Evolutionary conservation across 345 rosid species (phyloP).

Genomic region (Rubroshorea leprosula): DNA sequence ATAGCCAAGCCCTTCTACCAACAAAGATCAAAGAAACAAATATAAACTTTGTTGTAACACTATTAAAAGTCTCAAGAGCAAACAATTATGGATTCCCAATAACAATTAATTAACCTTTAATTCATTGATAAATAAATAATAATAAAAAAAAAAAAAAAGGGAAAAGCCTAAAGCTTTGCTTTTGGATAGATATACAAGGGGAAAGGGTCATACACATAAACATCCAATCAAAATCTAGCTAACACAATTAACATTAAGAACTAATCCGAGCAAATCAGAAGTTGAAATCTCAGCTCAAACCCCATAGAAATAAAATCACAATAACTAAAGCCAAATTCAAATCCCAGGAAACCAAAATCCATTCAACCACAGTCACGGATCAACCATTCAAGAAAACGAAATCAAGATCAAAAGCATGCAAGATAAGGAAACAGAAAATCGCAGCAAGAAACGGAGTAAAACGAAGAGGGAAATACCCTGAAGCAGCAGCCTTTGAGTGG

Average conservation of each 20-base stretch:
- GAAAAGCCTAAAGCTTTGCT: not conserved
- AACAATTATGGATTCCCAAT: too few relatives aligned
- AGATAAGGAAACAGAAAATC: conserved; percentile 10
- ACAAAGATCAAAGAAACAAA: too few relatives aligned
- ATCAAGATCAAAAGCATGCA: conserved; percentile 4
- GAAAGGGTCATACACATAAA: not conserved
- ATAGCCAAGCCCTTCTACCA: too few relatives aligned
- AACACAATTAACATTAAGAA: conserved; percentile 10
- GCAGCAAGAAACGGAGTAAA: not conserved
- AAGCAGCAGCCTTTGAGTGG: conserved; percentile 58
- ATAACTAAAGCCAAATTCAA: conserved; percentile 6
- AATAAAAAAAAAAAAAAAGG: too few relatives aligned
- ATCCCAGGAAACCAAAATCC: conserved; percentile 12
- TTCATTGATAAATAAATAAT: too few relatives aligned
- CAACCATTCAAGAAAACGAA: conserved; percentile 7
- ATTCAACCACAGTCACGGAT: not conserved
- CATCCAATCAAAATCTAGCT: conserved; percentile 14
- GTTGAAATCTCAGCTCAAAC: not conserved
- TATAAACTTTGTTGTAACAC: too few relatives aligned
- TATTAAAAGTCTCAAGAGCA: too few relatives aligned
- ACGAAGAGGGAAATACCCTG: conserved; percentile 42
- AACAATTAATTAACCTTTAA: too few relatives aligned
- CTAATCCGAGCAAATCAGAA: conserved; percentile 16
- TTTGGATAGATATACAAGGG: not conserved
- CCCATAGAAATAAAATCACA: conserved; percentile 11